These are phyloP conservation scores for Bipolaris zeicola DNA, from an alignment of 2,329 filamentous ascomycete genomes.

Conservation along the genomic window DNA sequence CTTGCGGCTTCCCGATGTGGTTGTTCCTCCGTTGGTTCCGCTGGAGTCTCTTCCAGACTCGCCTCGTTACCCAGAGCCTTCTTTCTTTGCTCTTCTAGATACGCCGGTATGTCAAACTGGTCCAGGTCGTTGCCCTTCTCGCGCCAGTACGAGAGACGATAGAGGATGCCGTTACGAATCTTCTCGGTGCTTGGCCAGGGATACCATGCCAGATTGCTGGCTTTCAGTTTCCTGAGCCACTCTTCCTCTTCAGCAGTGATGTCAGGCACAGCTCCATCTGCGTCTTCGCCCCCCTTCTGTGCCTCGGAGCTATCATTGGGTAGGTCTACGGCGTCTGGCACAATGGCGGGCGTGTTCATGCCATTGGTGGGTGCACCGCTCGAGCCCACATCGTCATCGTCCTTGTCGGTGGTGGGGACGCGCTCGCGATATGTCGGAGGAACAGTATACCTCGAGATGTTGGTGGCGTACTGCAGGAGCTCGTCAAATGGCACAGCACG, in stretches of 20 bases:
- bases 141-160: constrained; percentile 32
- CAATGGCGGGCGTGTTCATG: constrained; percentile 37
- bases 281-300: constrained; percentile 19
- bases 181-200: constrained; percentile 77
- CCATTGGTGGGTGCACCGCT: constrained; percentile 36
- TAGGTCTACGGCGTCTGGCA: constrained; percentile 27
- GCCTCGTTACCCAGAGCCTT: constrained; percentile 4
- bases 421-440: constrained; percentile 62
- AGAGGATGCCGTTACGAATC: constrained; percentile 70
- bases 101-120: constrained; percentile 29
- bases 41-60: neutral
- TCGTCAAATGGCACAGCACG: constrained; percentile 69
- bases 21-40: neutral
- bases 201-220: constrained; percentile 58
- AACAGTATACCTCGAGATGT: constrained; percentile 79
- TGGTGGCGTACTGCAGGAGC: constrained; percentile 76
- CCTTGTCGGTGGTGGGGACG: constrained; percentile 26
- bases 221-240: constrained; percentile 42
- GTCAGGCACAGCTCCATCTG: constrained; percentile 19
- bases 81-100: constrained; percentile 27
- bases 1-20: constrained; percentile 2
- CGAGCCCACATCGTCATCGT: constrained; percentile 32
- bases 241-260: constrained; percentile 42
- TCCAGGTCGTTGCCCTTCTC: constrained; percentile 29
- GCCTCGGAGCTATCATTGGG: constrained; percentile 28